Base-by-base conservation (phyloP, 163 green algal genomes). In the Trebouxiophyceae sp. region DNA sequence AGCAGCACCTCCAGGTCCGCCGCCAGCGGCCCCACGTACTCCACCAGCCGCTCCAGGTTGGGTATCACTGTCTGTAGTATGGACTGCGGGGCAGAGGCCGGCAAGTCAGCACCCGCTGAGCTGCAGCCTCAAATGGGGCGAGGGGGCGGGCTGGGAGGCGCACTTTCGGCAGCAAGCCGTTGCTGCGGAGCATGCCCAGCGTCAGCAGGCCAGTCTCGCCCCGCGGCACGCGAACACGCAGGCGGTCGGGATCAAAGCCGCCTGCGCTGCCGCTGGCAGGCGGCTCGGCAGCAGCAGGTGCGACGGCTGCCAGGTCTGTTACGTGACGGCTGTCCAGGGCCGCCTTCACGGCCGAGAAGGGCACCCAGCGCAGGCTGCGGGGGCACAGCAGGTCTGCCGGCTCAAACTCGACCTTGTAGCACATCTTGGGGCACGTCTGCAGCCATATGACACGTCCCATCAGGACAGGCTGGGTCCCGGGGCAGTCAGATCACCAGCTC, bases 321-420 rank as follows among this genome's bases (percentile, higher is more conserved):
- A 45, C 29, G 4, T 29, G 4, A n/a, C 32, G 16, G 61, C 31
- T 56, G 33, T 70, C 57, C 24, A 76, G 63, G 19, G 50, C 58
- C 23, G 58, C 32, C 22, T 32, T 27, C 16, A 57, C 58, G 22
- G 5, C 20, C 26, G 64, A 30, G 20, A 64, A 60, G 33, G 69
- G 69, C 2, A 76, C 46, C 63, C 63, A 76, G 29, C 16, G 58
- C 57, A 80, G 34, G 33, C 29, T 60, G 34, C 54, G 45, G 28
- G 87, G 88, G 73, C 93, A 98, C 32, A 96, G 81, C 61, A 98
- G 80, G 59, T 98, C 86, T 1, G 77, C 86, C 5, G 93, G 93
- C 16, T 67, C 44, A 72, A 93, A 98, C 30, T 93, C 86, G 1
- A 82, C 63, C 63, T 76, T 76, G 63, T 76, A 76, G 20, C 58